Evolutionary conservation across 345 rosid species (phyloP).

Genomic region (Syzygium jambos): DNA sequence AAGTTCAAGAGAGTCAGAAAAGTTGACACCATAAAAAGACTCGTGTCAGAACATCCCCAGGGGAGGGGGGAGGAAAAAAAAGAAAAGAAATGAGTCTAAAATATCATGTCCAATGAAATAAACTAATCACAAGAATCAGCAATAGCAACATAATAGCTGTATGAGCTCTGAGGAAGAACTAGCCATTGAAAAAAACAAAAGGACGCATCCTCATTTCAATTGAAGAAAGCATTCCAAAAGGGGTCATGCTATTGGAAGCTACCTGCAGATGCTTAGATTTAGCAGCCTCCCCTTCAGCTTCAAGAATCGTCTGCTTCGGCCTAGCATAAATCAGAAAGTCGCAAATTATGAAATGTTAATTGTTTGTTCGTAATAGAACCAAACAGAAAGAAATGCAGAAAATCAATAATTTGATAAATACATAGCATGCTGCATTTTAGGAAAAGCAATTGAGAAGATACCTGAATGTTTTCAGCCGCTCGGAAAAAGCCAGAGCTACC

Average conservation of each 20-base stretch:
- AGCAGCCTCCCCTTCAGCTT: slow-evolving; percentile 92
- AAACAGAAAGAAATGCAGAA: not conserved
- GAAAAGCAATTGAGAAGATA: slow-evolving; percentile 1
- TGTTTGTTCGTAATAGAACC: not conserved
- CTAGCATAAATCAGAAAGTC: slow-evolving; percentile 29
- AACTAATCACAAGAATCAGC: not conserved
- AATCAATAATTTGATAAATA: not conserved
- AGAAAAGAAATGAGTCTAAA: not conserved
- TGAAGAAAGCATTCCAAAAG: not conserved
- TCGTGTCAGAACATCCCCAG: not conserved
- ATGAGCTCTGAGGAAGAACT: not conserved
- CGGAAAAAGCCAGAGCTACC: slow-evolving; percentile 84
- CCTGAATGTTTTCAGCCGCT: slow-evolving; percentile 84
- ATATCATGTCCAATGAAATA: not conserved
- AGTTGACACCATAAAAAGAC: not conserved
- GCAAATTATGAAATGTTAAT: not conserved
- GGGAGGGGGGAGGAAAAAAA: not conserved
- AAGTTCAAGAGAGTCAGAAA: not conserved
- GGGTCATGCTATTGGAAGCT: not conserved
- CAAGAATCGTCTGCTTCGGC: slow-evolving; percentile 95
- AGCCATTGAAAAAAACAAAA: not conserved
- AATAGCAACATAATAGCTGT: not conserved
- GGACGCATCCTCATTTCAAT: not conserved
- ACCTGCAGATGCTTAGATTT: slow-evolving; percentile 71
- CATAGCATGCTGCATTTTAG: not conserved